phyloP scores from a whole-genome alignment of 2,329 filamentous ascomycete genomes.

The Hypocreales sp. region DNA sequence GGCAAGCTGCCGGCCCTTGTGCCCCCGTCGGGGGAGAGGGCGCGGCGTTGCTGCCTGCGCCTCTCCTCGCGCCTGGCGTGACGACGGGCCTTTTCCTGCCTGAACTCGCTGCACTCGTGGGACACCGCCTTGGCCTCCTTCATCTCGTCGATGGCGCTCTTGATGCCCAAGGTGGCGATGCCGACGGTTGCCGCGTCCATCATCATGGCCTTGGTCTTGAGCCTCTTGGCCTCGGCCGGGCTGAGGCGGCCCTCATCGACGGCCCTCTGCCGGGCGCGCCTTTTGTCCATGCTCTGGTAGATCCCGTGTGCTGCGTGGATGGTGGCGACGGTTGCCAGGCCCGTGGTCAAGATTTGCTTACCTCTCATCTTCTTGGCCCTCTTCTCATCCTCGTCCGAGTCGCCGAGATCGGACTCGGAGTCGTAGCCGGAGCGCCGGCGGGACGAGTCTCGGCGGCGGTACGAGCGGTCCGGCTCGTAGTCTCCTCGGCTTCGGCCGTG shows the following conservation, averaged over 20 bases:
- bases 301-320: slow-evolving; percentile 44
- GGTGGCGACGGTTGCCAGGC: slow-evolving; percentile 40
- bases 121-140: slow-evolving; percentile 37
- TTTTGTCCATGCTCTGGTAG: slow-evolving; percentile 43
- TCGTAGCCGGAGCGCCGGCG: slow-evolving; percentile 26
- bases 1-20: slow-evolving; percentile 29
- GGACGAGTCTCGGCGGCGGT: slow-evolving; percentile 21
- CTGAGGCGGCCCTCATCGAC: slow-evolving; percentile 37
- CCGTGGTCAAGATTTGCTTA: slow-evolving; percentile 44
- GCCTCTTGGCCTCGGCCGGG: slow-evolving; percentile 34
- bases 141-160: slow-evolving; percentile 38
- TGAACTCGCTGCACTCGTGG: slow-evolving; percentile 32
- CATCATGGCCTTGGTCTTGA: slow-evolving; percentile 39
- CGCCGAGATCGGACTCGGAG: slow-evolving; percentile 39
- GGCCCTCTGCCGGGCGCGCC: slow-evolving; percentile 34
- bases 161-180: slow-evolving; percentile 41
- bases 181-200: slow-evolving; percentile 44
- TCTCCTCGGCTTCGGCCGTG: slow-evolving; percentile 22
- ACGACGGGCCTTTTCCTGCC: slow-evolving; percentile 30
- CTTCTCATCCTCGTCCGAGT: slow-evolving; percentile 41
- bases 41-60: slow-evolving; percentile 9
- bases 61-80: slow-evolving; percentile 30
- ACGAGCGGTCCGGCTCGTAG: slow-evolving; percentile 30
- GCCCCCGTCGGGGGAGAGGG: slow-evolving; percentile 18
- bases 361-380: slow-evolving; percentile 41